A percentile compares a stretch with the other conserved stretches of the same genome.
These are phyloP conservation scores for Tetraselmis chui DNA, from an alignment of 139 green algal species.

Conservation along the genomic window DNA sequence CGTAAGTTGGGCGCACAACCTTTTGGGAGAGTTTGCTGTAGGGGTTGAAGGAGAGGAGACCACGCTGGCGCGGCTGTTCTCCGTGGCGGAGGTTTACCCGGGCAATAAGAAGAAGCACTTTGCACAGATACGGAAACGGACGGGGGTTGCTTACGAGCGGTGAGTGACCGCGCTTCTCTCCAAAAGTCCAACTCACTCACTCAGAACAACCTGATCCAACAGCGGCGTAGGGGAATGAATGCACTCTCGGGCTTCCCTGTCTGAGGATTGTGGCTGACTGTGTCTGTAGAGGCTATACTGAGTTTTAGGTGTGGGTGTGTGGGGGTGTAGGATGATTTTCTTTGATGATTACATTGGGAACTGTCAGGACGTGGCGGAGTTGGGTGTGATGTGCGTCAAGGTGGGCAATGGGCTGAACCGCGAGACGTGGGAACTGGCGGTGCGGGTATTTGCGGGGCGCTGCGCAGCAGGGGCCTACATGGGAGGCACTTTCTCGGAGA, in stretches of 20 bases:
- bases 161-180: too few relatives aligned
- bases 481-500: neutral
- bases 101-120: neutral
- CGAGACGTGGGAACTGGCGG: neutral
- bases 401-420: neutral
- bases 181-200: too few relatives aligned
- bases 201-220: too few relatives aligned
- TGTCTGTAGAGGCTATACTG: too few relatives aligned
- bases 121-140: neutral
- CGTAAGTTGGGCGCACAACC: neutral
- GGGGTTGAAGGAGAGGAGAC: neutral
- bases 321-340: neutral
- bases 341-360: neutral
- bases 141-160: neutral
- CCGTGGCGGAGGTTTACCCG: neutral
- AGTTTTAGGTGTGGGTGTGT: too few relatives aligned
- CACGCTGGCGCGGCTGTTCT: neutral
- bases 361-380: neutral
- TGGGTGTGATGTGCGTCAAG: neutral
- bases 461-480: neutral
- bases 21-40: neutral
- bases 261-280: too few relatives aligned
- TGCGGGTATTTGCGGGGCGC: neutral
- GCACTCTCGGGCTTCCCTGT: too few relatives aligned
- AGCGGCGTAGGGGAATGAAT: too few relatives aligned